phyloP scores from a whole-genome alignment of 2,329 filamentous ascomycete species.

The Chrysosphaeria jannelii region DNA sequence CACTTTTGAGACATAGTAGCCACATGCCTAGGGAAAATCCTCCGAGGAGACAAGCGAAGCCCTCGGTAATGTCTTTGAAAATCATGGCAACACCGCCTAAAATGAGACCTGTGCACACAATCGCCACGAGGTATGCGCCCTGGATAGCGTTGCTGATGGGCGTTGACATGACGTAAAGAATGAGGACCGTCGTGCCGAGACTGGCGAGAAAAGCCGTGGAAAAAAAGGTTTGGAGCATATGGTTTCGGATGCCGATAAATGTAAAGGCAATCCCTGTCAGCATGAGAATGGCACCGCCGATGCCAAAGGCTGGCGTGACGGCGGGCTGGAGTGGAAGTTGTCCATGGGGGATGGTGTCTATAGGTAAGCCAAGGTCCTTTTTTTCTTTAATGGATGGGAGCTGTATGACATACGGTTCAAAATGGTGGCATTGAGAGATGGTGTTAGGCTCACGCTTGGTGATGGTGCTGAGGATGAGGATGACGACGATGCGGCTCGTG shows the following conservation, averaged over 20 bases:
- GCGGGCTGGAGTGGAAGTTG: conserved; percentile 39
- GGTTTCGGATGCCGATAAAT: conserved; percentile 57
- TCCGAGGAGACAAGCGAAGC: conserved; percentile 58
- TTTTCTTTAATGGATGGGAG: too few species aligned
- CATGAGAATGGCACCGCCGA: conserved; percentile 51
- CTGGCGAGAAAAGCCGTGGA: conserved; percentile 45
- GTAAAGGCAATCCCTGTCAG: conserved; percentile 38
- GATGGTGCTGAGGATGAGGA: conserved; percentile 1
- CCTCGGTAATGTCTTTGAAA: conserved; percentile 58
- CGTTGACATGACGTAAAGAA: conserved; percentile 64
- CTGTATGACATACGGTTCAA: conserved; percentile 8
- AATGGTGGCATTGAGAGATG: conserved; percentile 4
- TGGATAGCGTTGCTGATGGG: conserved; percentile 49
- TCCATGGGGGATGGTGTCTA: conserved; percentile 17
- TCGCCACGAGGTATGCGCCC: conserved; percentile 62
- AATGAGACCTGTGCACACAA: conserved; percentile 37
- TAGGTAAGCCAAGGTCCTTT: too few species aligned
- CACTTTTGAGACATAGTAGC: conserved; percentile 49
- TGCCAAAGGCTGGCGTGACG: conserved; percentile 54
- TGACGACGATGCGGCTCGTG: background rate
- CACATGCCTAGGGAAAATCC: conserved; percentile 77
- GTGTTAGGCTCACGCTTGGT: conserved; percentile 1
- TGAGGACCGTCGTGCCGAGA: conserved; percentile 49
- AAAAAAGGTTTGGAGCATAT: conserved; percentile 50
- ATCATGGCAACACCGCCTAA: conserved; percentile 46